Conservation (phyloP, 2,329 filamentous ascomycete genomes). For the Pseudogymnoascus sp. region DNA sequence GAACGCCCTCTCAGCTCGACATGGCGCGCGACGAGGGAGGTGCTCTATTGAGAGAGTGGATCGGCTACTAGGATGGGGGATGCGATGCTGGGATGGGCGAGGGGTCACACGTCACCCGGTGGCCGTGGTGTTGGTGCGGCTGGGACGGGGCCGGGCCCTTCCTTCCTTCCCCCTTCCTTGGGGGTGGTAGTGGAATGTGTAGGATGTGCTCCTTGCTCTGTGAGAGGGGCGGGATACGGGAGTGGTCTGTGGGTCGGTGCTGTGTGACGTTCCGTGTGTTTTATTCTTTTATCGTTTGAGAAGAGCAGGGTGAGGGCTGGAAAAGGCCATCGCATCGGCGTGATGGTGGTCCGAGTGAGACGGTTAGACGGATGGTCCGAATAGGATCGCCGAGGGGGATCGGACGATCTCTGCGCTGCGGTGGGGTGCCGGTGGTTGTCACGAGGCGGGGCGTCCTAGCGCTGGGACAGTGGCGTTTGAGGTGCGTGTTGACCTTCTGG, state of each 20-base stretch:
- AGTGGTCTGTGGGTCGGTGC: background rate
- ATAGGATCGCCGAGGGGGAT: background rate
- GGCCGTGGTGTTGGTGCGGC: background rate
- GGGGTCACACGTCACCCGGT: background rate
- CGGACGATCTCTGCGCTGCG: background rate
- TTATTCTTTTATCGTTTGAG: background rate
- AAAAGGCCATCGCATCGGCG: background rate
- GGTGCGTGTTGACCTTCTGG: background rate
- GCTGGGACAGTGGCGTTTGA: background rate
- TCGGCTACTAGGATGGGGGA: background rate
- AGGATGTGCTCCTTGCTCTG: background rate
- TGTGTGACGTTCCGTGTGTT: background rate
- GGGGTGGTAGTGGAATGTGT: background rate
- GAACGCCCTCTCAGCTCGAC: background rate
- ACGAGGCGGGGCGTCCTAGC: background rate
- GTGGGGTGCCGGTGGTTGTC: background rate
- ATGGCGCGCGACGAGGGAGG: background rate
- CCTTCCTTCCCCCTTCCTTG: background rate
- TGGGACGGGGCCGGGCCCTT: conserved; percentile 2
- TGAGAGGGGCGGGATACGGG: background rate
- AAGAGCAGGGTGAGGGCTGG: background rate
- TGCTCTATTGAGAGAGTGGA: background rate
- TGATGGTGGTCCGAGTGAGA: background rate
- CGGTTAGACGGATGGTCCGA: background rate
- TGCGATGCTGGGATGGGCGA: background rate